Evolutionary conservation across 805 yeast species (phyloP).

Genomic region (Ogataea saltuana): DNA sequence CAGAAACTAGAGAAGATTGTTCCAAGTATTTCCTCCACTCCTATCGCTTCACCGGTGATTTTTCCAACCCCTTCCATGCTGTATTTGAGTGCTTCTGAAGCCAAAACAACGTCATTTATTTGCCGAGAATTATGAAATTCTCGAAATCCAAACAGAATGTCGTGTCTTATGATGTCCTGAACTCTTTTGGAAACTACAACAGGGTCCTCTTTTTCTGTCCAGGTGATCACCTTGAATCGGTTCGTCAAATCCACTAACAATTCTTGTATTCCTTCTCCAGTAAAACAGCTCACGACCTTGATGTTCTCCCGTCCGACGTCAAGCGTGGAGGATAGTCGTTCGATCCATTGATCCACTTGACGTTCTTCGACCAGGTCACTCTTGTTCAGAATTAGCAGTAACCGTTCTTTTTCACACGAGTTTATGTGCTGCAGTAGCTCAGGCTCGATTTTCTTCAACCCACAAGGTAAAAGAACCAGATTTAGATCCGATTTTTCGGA

Average conservation of each 20-base stretch:
- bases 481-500: slow-evolving; percentile 65
- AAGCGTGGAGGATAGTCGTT: slow-evolving; percentile 25
- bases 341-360: slow-evolving; percentile 22
- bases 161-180: slow-evolving; percentile 70
- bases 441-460: slow-evolving; percentile 33
- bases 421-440: slow-evolving; percentile 44
- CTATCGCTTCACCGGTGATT: slow-evolving; percentile 86
- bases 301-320: slow-evolving; percentile 30
- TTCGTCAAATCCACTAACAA: slow-evolving; percentile 45
- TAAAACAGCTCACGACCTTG: slow-evolving; percentile 61
- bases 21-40: slow-evolving; percentile 87
- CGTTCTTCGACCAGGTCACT: slow-evolving; percentile 44
- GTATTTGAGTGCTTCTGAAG: slow-evolving; percentile 70
- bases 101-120: slow-evolving; percentile 72
- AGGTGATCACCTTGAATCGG: slow-evolving; percentile 50
- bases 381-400: slow-evolving; percentile 58
- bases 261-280: slow-evolving; percentile 49
- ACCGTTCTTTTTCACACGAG: slow-evolving; percentile 18
- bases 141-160: slow-evolving; percentile 74
- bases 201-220: slow-evolving; percentile 58
- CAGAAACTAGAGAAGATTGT: slow-evolving; percentile 91
- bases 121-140: slow-evolving; percentile 54
- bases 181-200: slow-evolving; percentile 73
- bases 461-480: slow-evolving; percentile 60
- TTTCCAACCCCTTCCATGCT: slow-evolving; percentile 88